phyloP scores from a whole-genome alignment of 768 basidiomycete genomes.

The Jaapia argillacea region DNA sequence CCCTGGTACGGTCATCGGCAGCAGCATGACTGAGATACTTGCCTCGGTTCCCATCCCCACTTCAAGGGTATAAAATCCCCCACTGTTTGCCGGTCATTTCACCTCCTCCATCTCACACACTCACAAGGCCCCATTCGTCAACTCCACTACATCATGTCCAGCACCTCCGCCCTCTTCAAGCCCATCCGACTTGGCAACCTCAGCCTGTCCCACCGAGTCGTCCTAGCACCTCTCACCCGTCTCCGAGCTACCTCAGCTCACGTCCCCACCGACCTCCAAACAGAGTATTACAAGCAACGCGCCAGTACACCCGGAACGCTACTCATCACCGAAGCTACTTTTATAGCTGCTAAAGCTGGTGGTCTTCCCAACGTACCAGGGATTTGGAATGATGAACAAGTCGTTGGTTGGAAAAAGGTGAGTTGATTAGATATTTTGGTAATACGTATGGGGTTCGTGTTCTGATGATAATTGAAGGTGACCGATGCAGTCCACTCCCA shows the following conservation, averaged over 20 bases:
- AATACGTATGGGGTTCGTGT: too few relatives aligned
- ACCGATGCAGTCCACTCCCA: conserved; percentile 47
- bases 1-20: too few relatives aligned
- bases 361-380: conserved; percentile 21
- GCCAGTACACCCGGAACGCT: conserved; percentile 12
- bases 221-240: conserved; percentile 14
- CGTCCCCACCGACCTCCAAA: conserved; percentile 1
- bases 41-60: too few relatives aligned
- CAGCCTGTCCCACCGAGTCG: conserved; percentile 12
- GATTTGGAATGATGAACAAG: conserved; percentile 5
- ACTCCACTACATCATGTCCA: too few relatives aligned
- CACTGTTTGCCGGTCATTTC: too few relatives aligned
- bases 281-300: conserved; percentile 6
- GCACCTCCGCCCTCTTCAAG: conserved; percentile 8
- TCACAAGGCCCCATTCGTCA: too few relatives aligned
- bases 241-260: conserved; percentile 6
- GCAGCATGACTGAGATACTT: too few relatives aligned
- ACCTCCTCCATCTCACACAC: too few relatives aligned
- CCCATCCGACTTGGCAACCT: conserved; percentile 10
- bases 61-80: too few relatives aligned
- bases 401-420: background rate
- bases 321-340: conserved; percentile 23
- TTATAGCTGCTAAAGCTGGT: conserved; percentile 15
- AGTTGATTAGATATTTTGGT: too few relatives aligned
- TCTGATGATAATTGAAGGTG: too few relatives aligned